These are phyloP conservation scores for Cordyceps farinosa DNA, from an alignment of 2,329 filamentous ascomycete species.

Conservation along the genomic window DNA sequence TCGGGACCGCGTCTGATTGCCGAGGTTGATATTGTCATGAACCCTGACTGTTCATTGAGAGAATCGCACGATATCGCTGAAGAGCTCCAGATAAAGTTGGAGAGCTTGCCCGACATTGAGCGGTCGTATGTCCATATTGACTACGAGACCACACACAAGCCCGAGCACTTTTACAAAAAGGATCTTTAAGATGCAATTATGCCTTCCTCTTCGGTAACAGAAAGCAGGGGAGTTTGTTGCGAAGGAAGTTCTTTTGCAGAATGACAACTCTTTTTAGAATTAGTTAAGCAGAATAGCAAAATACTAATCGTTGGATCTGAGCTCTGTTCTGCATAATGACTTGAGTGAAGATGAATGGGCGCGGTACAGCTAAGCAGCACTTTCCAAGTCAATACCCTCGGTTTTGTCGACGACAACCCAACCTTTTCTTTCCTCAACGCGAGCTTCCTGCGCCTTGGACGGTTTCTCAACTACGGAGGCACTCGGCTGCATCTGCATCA, in stretches of 20 bases:
- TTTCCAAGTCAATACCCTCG: background rate
- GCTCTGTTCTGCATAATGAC: background rate
- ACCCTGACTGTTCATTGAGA: slow-evolving; percentile 65
- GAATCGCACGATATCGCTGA: slow-evolving; percentile 92
- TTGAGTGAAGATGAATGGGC: background rate
- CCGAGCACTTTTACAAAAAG: slow-evolving; percentile 69
- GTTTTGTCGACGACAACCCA: slow-evolving; percentile 2
- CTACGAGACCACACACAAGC: slow-evolving; percentile 93
- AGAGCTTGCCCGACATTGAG: slow-evolving; percentile 88
- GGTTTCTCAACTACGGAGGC: background rate
- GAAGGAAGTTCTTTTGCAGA: background rate
- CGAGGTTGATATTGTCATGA: slow-evolving; percentile 96
- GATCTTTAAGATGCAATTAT: slow-evolving; percentile 41
- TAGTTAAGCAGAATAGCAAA: background rate
- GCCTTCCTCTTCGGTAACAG: background rate
- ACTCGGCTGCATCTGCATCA: background rate
- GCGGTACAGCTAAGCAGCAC: background rate
- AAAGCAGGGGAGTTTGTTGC: background rate
- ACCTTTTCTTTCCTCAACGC: background rate
- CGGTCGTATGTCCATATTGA: slow-evolving; percentile 95
- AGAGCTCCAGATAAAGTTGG: slow-evolving; percentile 88
- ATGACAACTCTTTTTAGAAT: background rate
- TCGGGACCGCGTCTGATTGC: slow-evolving; percentile 84
- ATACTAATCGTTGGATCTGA: background rate
- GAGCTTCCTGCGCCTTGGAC: background rate